These are phyloP conservation scores for Raphanus hybrid DNA, from an alignment of 441 rosid genomes.

Conservation along the genomic window DNA sequence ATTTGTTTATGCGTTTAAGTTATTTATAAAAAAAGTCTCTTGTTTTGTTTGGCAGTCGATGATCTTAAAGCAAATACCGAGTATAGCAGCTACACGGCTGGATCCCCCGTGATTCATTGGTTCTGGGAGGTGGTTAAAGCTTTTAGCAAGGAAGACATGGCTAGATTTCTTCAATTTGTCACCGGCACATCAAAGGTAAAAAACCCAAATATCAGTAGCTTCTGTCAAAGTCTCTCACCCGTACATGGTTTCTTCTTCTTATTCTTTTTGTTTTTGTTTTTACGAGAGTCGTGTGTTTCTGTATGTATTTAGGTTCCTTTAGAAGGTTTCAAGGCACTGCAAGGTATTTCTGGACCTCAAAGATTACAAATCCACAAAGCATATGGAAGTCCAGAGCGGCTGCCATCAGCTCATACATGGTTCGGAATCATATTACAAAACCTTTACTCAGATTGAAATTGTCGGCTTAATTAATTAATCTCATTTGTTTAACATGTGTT, in stretches of 20 bases:
- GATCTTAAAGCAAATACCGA: conserved; percentile 89
- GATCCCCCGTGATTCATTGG: conserved; percentile 91
- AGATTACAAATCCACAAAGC: conserved; percentile 97
- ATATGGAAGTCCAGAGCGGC: conserved; percentile 89
- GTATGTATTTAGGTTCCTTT: conserved; percentile 65
- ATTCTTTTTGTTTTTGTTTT: no score
- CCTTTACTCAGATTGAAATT: background rate
- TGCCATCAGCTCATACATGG: conserved; percentile 99
- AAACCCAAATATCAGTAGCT: conserved; percentile 8
- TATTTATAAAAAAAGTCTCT: conserved; percentile 19
- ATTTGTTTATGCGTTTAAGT: conserved; percentile 12
- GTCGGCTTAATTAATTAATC: background rate
- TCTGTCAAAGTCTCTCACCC: conserved; percentile 5
- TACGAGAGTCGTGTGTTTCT: no score
- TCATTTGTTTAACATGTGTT: background rate
- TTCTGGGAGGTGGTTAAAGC: conserved; percentile 96
- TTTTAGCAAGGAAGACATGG: conserved; percentile 98
- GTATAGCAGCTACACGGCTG: conserved; percentile 86
- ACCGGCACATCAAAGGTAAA: conserved; percentile 98
- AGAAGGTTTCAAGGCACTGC: conserved; percentile 95
- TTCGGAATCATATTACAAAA: conserved; percentile 40
- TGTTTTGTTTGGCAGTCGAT: conserved; percentile 66
- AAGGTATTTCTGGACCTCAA: conserved; percentile 97
- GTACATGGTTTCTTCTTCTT: background rate
- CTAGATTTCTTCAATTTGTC: conserved; percentile 92